Evolutionary conservation across 768 basidiomycete genomes (phyloP).

Genomic region (Amyloporia xantha): DNA sequence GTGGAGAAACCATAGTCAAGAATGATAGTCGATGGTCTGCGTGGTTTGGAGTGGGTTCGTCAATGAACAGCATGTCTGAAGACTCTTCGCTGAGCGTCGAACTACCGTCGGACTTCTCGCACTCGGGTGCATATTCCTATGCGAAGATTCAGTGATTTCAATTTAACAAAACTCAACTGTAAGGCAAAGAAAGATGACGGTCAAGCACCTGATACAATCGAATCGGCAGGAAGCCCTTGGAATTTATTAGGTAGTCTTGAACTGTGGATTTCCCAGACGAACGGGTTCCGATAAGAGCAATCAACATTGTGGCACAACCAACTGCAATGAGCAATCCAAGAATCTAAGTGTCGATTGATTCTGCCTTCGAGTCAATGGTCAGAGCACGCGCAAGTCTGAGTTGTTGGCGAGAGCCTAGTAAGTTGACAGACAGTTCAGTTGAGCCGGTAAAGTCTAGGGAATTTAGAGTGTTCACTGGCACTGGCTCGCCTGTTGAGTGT

Average conservation of each 20-base stretch:
- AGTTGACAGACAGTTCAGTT: too few species aligned
- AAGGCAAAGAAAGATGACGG: too few species aligned
- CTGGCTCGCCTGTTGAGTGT: too few species aligned
- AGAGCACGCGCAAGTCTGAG: too few species aligned
- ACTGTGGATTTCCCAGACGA: conserved; percentile 33
- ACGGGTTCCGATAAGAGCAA: conserved; percentile 26
- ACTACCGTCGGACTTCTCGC: background rate
- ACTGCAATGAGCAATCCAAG: too few species aligned
- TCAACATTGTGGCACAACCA: conserved; percentile 23
- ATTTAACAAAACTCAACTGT: background rate
- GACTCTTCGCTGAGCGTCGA: background rate
- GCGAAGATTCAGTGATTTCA: background rate
- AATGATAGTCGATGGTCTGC: conserved; percentile 16
- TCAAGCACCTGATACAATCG: conserved; percentile 24
- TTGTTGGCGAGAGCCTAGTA: too few species aligned
- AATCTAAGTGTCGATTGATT: too few species aligned
- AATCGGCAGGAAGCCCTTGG: conserved; percentile 51
- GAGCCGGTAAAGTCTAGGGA: too few species aligned
- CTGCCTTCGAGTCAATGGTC: too few species aligned
- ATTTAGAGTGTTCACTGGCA: too few species aligned
- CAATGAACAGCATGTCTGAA: background rate
- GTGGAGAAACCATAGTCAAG: conserved; percentile 19
- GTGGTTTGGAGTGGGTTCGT: background rate
- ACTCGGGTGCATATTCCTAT: background rate
- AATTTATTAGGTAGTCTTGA: conserved; percentile 50